Percentiles rank a stretch among this genome's conserved stretches.
These are phyloP conservation scores for Aspergillus campestris DNA, from an alignment of 495 filamentous ascomycete genomes.

Conservation along the genomic window DNA sequence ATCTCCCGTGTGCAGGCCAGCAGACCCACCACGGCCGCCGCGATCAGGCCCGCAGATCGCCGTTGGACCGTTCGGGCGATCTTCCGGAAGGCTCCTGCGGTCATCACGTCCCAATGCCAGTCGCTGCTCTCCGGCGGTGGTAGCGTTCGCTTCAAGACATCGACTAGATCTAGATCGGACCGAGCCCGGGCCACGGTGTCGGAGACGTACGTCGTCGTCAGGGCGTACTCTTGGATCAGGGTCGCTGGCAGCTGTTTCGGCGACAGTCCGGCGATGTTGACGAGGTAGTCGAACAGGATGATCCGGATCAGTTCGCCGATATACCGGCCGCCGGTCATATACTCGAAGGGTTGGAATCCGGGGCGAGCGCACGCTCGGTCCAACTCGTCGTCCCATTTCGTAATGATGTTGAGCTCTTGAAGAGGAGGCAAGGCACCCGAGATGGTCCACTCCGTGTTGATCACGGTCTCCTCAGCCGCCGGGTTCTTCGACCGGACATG, in stretches of 20 bases:
- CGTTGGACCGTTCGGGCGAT: conserved; percentile 57
- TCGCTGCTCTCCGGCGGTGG: conserved; percentile 36
- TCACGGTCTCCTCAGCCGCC: conserved; percentile 52
- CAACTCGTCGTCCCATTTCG: conserved; percentile 61
- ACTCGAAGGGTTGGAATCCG: conserved; percentile 80
- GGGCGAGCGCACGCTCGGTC: conserved; percentile 59
- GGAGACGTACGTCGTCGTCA: conserved; percentile 64
- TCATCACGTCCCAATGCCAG: conserved; percentile 52
- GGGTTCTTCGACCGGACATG: conserved; percentile 29
- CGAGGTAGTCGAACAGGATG: conserved; percentile 59
- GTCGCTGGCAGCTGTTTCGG: conserved; percentile 44
- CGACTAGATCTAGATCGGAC: conserved; percentile 37
- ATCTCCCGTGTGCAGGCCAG: conserved; percentile 61
- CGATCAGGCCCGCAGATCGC: conserved; percentile 63
- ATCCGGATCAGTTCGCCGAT: conserved; percentile 74
- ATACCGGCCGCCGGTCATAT: conserved; percentile 79
- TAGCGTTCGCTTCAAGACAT: conserved; percentile 45
- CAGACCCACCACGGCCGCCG: conserved; percentile 61
- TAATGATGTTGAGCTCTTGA: conserved; percentile 52
- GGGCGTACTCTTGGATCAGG: conserved; percentile 51
- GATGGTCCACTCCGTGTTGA: conserved; percentile 87
- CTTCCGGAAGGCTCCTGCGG: conserved; percentile 47
- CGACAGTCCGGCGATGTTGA: conserved; percentile 25
- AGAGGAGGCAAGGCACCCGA: conserved; percentile 62
- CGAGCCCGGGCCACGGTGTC: conserved; percentile 47